Evolutionary conservation across 2,329 filamentous ascomycete genomes (phyloP), one percentile per base, ranked within the genome.

Genomic region (Proliferodiscus dingleyae): DNA sequence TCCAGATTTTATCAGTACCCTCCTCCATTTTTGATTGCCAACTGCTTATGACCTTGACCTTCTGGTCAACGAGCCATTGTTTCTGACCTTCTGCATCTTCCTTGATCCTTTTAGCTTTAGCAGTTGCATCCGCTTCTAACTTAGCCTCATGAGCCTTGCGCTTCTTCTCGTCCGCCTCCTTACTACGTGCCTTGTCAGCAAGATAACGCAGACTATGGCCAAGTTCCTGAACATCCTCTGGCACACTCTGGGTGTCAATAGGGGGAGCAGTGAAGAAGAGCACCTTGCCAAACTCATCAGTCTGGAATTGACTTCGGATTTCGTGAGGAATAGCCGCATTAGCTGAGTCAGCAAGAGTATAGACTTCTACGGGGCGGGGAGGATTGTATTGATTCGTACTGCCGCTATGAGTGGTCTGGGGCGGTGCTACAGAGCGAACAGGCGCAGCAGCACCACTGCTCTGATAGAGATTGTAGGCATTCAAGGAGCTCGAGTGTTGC

Each of bases 191-290:
- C 52, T 71, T 73, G 5, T 69, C 66, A 3, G 70, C 71, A 3
- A 76, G 63, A 49, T 75, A 77, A 47, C 68, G 68, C 5, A 75
- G 62, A 5, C 71, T 74, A 53, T 78, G 74, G 3, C 67, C 64
- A 2, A 77, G 59, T 29, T 61, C 64, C 22, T 50, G 54, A 2
- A 33, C 48, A 7, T 57, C 47, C 16, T 58, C 51, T 8, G 57
- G 50, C 24, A 63, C 26, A 21, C 50, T 55, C 26, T 60, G 55
- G 43, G 50, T 44, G 53, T 81, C 75, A 34, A 84, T 63, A 2
- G 83, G 83, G 3, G 83, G 82, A 1, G 74, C 69, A 1, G 80
- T 80, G 68, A 85, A 87, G 68, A 85, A 87, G 5, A 87, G 68
- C 0, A 87, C 70, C 22, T 75, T 75, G 8, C 82, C 83, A 41